Percentiles rank a stretch among this genome's conserved stretches.
phyloP scores from a whole-genome alignment of 1,284 basidiomycete species.

The Apiotrichum veenhuisii region DNA sequence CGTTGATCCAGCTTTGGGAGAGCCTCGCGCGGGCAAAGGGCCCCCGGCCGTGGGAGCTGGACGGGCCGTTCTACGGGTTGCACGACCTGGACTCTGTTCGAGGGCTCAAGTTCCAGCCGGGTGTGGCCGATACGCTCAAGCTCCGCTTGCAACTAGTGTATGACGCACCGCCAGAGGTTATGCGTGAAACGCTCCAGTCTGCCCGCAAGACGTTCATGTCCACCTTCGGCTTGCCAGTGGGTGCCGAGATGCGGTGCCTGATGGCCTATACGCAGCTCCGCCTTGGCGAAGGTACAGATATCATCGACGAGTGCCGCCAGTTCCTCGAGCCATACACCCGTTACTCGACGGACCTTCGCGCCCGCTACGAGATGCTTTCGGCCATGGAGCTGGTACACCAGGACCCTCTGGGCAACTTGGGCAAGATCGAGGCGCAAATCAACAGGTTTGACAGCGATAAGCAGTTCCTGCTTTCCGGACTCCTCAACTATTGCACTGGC shows the following conservation, averaged over 20 bases:
- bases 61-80: slow-evolving; percentile 20
- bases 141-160: slow-evolving; percentile 30
- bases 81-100: slow-evolving; percentile 14
- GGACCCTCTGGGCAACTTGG: slow-evolving; percentile 4
- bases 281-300: not conserved
- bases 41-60: slow-evolving; percentile 21
- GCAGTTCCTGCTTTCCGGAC: slow-evolving; percentile 19
- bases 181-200: slow-evolving; percentile 4
- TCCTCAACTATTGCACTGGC: slow-evolving; percentile 24
- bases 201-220: slow-evolving; percentile 1
- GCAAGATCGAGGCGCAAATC: slow-evolving; percentile 16
- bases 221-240: slow-evolving; percentile 14
- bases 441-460: slow-evolving; percentile 13
- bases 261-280: slow-evolving; percentile 18
- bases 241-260: slow-evolving; percentile 27
- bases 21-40: slow-evolving; percentile 7
- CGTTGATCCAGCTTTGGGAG: slow-evolving; percentile 27
- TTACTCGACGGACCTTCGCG: slow-evolving; percentile 12
- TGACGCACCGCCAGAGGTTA: slow-evolving; percentile 24
- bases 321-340: slow-evolving; percentile 6
- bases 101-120: slow-evolving; percentile 18
- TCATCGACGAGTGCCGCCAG: not conserved
- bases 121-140: slow-evolving; percentile 14
- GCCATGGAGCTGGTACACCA: slow-evolving; percentile 1
- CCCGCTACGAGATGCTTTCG: slow-evolving; percentile 9